Conservation (phyloP, 225 moss, liverwort and hornwort genomes). For the Straminergon stramineum region DNA sequence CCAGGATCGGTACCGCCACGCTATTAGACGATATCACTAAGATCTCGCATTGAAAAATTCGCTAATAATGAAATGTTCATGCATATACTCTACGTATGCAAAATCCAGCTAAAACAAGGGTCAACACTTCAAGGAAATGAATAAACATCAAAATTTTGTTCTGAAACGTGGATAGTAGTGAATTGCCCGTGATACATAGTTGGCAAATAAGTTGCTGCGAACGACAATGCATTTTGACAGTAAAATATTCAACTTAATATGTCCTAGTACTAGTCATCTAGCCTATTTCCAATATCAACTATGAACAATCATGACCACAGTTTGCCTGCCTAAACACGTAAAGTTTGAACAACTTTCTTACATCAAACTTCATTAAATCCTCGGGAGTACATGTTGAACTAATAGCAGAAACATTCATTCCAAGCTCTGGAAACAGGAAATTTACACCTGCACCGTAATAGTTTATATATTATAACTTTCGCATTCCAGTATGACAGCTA, state of each 20-base stretch:
- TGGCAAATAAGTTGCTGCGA: not conserved
- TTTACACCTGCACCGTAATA: constrained; percentile 6
- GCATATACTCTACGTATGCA: not conserved
- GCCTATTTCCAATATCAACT: not conserved
- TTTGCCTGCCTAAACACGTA: not conserved
- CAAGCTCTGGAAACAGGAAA: not conserved
- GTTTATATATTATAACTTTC: not conserved
- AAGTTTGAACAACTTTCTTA: not conserved
- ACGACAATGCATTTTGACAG: not conserved
- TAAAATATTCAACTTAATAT: not conserved
- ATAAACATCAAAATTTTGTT: not conserved
- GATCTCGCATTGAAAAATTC: not conserved
- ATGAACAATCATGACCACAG: not conserved
- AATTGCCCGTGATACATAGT: not conserved
- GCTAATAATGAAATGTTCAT: not conserved
- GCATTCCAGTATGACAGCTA: not conserved
- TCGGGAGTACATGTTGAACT: constrained; percentile 9
- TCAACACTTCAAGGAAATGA: not conserved
- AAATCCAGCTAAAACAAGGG: not conserved
- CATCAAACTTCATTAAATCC: constrained; percentile 10
- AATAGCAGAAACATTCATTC: constrained; percentile 2
- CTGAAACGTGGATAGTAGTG: not conserved
- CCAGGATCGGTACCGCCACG: not conserved
- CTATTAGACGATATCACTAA: not conserved
- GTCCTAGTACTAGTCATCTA: not conserved